Evolutionary conservation across 2,329 filamentous ascomycete genomes (phyloP).

Genomic region (Colletotrichum trifolii): DNA sequence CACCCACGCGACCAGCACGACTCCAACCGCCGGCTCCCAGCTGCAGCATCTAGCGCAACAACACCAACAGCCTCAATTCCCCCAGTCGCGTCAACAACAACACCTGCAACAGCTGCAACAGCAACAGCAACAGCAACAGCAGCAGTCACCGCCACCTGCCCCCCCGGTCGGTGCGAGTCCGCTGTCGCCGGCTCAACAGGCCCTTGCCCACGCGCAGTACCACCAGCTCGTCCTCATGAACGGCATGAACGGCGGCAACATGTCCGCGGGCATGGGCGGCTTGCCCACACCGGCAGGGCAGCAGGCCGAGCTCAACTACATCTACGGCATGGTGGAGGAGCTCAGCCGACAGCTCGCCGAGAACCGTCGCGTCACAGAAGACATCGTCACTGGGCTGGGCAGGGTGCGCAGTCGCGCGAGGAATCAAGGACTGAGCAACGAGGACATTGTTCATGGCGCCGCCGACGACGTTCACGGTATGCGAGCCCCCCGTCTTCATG

Average conservation of each 20-base stretch:
- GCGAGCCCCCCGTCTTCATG: slow-evolving; percentile 31
- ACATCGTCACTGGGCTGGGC: slow-evolving; percentile 72
- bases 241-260: slow-evolving; percentile 60
- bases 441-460: slow-evolving; percentile 67
- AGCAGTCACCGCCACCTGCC: slow-evolving; percentile 34
- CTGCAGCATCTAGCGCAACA: slow-evolving; percentile 36
- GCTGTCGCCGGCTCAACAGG: slow-evolving; percentile 38
- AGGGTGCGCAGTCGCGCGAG: slow-evolving; percentile 68
- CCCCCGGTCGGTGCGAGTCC: slow-evolving; percentile 32
- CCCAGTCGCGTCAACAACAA: slow-evolving; percentile 37
- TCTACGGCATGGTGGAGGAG: slow-evolving; percentile 76
- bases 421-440: slow-evolving; percentile 64
- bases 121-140: slow-evolving; percentile 38
- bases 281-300: slow-evolving; percentile 74
- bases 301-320: slow-evolving; percentile 75
- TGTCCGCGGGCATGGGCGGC: slow-evolving; percentile 57
- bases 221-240: slow-evolving; percentile 53
- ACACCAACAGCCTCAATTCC: slow-evolving; percentile 33
- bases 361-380: slow-evolving; percentile 70
- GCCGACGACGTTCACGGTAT: slow-evolving; percentile 68
- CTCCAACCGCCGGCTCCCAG: slow-evolving; percentile 36
- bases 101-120: slow-evolving; percentile 38
- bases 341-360: slow-evolving; percentile 72
- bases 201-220: slow-evolving; percentile 35
- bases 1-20: slow-evolving; percentile 38